Evolutionary conservation across 2,329 filamentous ascomycete species (phyloP).

Genomic region (Neofusicoccum umdonicola): DNA sequence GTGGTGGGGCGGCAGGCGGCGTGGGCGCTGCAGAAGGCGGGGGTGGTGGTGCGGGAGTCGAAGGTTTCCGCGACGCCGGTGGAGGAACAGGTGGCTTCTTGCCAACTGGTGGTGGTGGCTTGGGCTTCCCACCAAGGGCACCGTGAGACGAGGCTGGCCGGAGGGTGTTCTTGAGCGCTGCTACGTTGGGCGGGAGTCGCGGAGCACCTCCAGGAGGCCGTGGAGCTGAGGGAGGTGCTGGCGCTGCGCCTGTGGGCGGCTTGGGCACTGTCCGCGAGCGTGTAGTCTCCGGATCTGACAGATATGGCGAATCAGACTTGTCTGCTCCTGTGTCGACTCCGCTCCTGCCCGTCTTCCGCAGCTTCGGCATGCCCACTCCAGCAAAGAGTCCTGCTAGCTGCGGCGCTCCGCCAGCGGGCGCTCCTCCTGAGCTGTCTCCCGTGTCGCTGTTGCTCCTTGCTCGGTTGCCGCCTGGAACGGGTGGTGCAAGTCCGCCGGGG

Average conservation of each 20-base stretch:
- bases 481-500: conserved; percentile 67
- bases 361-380: conserved; percentile 83
- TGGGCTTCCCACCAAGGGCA: conserved; percentile 51
- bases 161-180: conserved; percentile 46
- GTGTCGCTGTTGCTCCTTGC: conserved; percentile 72
- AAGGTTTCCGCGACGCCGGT: conserved; percentile 57
- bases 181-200: conserved; percentile 57
- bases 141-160: conserved; percentile 56
- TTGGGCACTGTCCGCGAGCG: conserved; percentile 49
- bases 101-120: conserved; percentile 72
- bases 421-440: conserved; percentile 26
- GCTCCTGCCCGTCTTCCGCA: conserved; percentile 76
- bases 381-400: conserved; percentile 87
- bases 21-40: conserved; percentile 44
- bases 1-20: conserved; percentile 52
- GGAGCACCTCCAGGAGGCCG: conserved; percentile 44
- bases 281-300: conserved; percentile 73
- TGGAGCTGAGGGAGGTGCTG: conserved; percentile 51
- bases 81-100: conserved; percentile 68
- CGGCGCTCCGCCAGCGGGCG: conserved; percentile 49
- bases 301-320: conserved; percentile 67
- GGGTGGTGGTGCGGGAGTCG: conserved; percentile 44
- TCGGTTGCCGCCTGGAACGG: conserved; percentile 62
- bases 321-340: conserved; percentile 51
- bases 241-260: conserved; percentile 47